A percentile compares a stretch with the other conserved stretches of the same genome.
Evolutionary conservation across 768 basidiomycete species (phyloP).

Genomic region (Kwoniella bestiolae): DNA sequence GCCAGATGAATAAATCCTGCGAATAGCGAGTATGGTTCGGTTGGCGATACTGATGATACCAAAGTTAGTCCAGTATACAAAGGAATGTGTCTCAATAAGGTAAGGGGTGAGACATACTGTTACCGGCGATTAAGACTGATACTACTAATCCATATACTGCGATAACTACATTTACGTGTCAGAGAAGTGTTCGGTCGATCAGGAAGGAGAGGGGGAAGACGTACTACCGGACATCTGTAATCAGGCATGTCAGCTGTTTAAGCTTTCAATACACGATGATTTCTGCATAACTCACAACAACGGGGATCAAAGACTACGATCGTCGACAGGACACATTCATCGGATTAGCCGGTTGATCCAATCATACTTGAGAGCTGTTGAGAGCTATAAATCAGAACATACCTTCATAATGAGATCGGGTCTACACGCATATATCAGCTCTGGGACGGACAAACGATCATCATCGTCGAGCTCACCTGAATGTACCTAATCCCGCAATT

Average conservation of each 20-base stretch:
- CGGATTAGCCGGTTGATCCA: background rate
- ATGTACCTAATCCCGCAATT: constrained; percentile 89
- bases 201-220: constrained; percentile 15
- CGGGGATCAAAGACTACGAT: constrained; percentile 88
- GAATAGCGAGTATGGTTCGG: constrained; percentile 75
- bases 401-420: constrained; percentile 99
- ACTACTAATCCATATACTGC: constrained; percentile 97
- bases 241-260: background rate
- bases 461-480: constrained; percentile 61
- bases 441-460: background rate
- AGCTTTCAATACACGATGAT: background rate
- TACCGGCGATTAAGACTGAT: constrained; percentile 84
- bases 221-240: constrained; percentile 77
- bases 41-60: constrained; percentile 64
- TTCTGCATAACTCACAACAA: constrained; percentile 63
- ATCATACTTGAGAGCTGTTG: background rate
- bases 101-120: constrained; percentile 64
- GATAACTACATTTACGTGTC: constrained; percentile 62
- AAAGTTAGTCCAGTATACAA: constrained; percentile 8
- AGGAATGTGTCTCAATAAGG: background rate
- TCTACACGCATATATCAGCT: constrained; percentile 16
- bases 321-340: background rate
- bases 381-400: constrained; percentile 36
- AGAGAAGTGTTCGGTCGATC: constrained; percentile 1
- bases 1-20: constrained; percentile 90